These are phyloP conservation scores for Fraxinus anomala DNA, from an alignment of 257 asterid genomes.

Conservation along the genomic window DNA sequence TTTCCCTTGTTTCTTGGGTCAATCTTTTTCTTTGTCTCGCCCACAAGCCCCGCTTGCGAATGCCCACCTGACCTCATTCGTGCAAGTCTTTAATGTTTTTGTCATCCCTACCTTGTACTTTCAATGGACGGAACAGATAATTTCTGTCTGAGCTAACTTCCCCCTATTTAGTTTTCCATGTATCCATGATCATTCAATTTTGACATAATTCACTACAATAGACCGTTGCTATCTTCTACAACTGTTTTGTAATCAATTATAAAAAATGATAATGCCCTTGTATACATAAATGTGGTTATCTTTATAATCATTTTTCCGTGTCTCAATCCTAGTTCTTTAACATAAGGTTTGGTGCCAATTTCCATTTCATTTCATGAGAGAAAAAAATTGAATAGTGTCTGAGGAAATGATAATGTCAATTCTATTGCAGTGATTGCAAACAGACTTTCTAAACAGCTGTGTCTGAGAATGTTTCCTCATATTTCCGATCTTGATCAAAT, in stretches of 20 bases:
- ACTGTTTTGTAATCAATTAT: not conserved
- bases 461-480: slow-evolving; percentile 48
- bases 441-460: slow-evolving; percentile 52
- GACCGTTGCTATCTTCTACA: not conserved
- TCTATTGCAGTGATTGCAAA: slow-evolving; percentile 49
- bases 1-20: not conserved
- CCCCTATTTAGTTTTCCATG: not conserved
- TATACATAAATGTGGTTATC: not conserved
- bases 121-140: not conserved
- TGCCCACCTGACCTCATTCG: not conserved
- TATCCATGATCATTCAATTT: not conserved
- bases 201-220: not conserved
- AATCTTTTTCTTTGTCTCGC: not conserved
- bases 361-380: not conserved
- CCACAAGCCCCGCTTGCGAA: not conserved
- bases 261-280: not conserved
- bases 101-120: not conserved
- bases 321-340: not conserved
- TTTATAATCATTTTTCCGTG: not conserved
- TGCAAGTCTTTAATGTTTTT: not conserved
- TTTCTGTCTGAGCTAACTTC: not conserved
- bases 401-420: slow-evolving; percentile 1
- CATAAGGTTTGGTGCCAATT: not conserved
- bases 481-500: slow-evolving; percentile 32
- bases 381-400: not conserved